Conservation (phyloP, 805 yeast genomes). For the Metschnikowia similis region DNA sequence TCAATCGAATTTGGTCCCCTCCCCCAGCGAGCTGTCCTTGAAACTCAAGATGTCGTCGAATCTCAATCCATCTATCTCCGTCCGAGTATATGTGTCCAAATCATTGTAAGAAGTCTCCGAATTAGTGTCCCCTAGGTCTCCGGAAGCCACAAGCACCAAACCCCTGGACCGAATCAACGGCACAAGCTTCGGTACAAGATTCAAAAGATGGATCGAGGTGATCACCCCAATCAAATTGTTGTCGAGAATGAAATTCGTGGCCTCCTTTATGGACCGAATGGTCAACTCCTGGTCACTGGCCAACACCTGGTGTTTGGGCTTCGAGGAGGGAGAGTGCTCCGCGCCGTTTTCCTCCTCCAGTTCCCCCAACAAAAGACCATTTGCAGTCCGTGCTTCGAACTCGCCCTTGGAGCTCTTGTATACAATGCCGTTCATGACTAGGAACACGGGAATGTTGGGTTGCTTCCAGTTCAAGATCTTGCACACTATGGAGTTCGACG, state of each 20-base stretch:
- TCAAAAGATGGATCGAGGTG: constrained; percentile 65
- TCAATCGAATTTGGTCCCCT: not conserved
- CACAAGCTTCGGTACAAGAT: constrained; percentile 69
- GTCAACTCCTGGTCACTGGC: constrained; percentile 37
- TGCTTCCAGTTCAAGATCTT: constrained; percentile 96
- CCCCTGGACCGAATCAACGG: constrained; percentile 78
- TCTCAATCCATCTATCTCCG: constrained; percentile 64
- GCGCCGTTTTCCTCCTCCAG: constrained; percentile 2
- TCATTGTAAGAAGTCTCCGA: constrained; percentile 21
- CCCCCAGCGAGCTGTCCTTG: constrained; percentile 37
- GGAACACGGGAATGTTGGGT: constrained; percentile 93
- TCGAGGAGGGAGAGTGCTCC: constrained; percentile 4
- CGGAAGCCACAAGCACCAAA: constrained; percentile 71
- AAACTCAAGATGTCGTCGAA: constrained; percentile 62
- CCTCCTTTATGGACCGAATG: constrained; percentile 73
- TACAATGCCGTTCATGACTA: constrained; percentile 68
- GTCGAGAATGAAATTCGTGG: constrained; percentile 69
- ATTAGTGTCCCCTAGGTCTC: constrained; percentile 30
- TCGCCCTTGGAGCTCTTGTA: constrained; percentile 21
- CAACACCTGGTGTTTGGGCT: constrained; percentile 16
- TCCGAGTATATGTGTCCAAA: constrained; percentile 33
- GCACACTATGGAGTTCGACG: constrained; percentile 86
- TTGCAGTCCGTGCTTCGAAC: constrained; percentile 39
- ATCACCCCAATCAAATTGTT: constrained; percentile 86
- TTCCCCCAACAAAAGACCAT: constrained; percentile 35